Conservation (phyloP, 768 basidiomycete genomes). For the Rubroboletus satanas region DNA sequence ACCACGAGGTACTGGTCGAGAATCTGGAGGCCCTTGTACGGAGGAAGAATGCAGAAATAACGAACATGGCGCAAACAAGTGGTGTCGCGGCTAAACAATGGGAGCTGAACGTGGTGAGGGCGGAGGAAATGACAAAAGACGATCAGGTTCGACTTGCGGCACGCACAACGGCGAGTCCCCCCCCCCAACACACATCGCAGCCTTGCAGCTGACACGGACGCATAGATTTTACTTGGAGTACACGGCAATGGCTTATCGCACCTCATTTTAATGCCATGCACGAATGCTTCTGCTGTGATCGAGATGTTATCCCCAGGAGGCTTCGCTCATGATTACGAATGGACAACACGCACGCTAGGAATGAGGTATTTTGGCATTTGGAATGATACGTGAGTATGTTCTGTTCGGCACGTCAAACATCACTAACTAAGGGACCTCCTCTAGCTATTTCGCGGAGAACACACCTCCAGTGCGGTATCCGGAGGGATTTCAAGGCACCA, state of each 20-base stretch:
- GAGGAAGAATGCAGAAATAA: slow-evolving; percentile 30
- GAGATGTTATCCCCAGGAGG: slow-evolving; percentile 81
- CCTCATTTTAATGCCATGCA: slow-evolving; percentile 79
- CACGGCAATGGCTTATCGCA: slow-evolving; percentile 84
- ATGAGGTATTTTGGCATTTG: slow-evolving; percentile 75
- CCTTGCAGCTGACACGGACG: neutral
- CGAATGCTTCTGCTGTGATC: slow-evolving; percentile 73
- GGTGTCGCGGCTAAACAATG: slow-evolving; percentile 34
- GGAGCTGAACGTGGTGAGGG: slow-evolving; percentile 59
- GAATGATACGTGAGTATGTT: slow-evolving; percentile 63
- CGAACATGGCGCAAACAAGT: neutral
- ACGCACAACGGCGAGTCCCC: slow-evolving; percentile 59
- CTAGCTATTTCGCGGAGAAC: slow-evolving; percentile 28
- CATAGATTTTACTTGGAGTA: slow-evolving; percentile 63
- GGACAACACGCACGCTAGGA: slow-evolving; percentile 71
- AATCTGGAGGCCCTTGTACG: slow-evolving; percentile 49
- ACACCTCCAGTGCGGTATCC: slow-evolving; percentile 63
- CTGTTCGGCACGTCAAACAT: neutral
- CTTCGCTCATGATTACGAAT: slow-evolving; percentile 85
- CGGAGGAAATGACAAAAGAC: slow-evolving; percentile 68
- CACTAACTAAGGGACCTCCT: neutral
- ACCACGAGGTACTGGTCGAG: slow-evolving; percentile 52
- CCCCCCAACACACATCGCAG: neutral
- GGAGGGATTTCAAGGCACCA: slow-evolving; percentile 77
- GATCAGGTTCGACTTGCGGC: slow-evolving; percentile 66